Percentiles rank a stretch among this genome's conserved stretches.
Evolutionary conservation across 495 filamentous ascomycete genomes (phyloP).

Genomic region (Daldinia decipiens): DNA sequence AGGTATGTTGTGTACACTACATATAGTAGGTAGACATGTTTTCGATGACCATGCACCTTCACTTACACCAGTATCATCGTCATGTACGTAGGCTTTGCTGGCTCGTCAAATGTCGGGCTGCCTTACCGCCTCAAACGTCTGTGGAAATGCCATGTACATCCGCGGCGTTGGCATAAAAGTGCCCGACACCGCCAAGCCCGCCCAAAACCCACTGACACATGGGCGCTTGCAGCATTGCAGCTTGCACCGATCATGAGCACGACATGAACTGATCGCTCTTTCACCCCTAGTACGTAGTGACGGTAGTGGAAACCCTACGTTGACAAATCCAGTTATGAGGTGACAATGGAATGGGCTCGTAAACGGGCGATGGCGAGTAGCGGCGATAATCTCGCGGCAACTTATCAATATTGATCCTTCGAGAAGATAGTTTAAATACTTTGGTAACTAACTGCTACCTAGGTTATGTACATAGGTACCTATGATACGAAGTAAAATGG

Average conservation of each 20-base stretch:
- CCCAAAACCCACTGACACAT: slow-evolving; percentile 38
- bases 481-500: slow-evolving; percentile 1
- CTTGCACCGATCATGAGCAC: slow-evolving; percentile 35
- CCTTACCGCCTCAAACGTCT: slow-evolving; percentile 11
- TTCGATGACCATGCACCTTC: not conserved
- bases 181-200: slow-evolving; percentile 36
- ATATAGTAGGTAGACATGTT: not conserved
- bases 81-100: slow-evolving; percentile 1
- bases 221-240: slow-evolving; percentile 40
- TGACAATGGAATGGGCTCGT: slow-evolving; percentile 14
- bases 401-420: slow-evolving; percentile 9
- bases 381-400: slow-evolving; percentile 4
- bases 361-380: slow-evolving; percentile 14
- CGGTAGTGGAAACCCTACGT: slow-evolving; percentile 2
- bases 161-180: slow-evolving; percentile 7
- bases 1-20: too few relatives aligned
- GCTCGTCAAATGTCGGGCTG: slow-evolving; percentile 18
- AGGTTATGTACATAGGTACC: not conserved
- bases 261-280: slow-evolving; percentile 41
- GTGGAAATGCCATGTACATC: slow-evolving; percentile 9
- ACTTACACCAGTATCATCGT: not conserved
- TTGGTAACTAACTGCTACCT: not conserved
- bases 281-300: slow-evolving; percentile 2
- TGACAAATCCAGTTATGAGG: not conserved
- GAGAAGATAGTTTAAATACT: slow-evolving; percentile 5